Base-by-base conservation (phyloP, 2,329 filamentous ascomycete genomes). In the Fusarium subtropicale region DNA sequence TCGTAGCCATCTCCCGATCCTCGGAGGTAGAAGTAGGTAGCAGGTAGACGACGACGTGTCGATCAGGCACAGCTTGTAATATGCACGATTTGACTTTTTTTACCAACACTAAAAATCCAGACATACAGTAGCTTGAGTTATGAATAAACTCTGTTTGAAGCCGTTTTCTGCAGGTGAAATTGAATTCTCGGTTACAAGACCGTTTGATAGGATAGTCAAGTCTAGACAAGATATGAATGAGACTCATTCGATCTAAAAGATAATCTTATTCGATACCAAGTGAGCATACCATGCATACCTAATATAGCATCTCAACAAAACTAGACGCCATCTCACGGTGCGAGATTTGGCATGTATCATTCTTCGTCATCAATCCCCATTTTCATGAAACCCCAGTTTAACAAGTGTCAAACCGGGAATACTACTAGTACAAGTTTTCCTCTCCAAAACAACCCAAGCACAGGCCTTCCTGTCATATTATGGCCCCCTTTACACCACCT, bases 61-160 rank as follows among this genome's bases (percentile, higher is more conserved):
- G 61, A 69, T 67, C 66, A 69, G 66, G 66, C 41, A 69, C 66
- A 55, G 52, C 36, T 44, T 55, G 39, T 18, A 51, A 53, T 55
- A 66, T 54, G 42, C 59, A 46, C 39, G 34, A 64, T 51, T 63
- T 64, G 60, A 36, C 50, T 64, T 64, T 64, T 50, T 33, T 12
- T 11, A 28, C 28, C 26, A 50, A 11, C 39, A 55, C 61, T 42
- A 52, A 38, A 9, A 13, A 11, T 18, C 33, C 33, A 9, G 26
- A 18, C 33, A 52, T 13, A 24, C 41, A 60, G 46, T 26, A 42
- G 47, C 34, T 45, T 31, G 26, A 46, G 28, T 47, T 34, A 36
- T 68, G n/a, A 20, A 39, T 20, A 39, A 39, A 39, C 36, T 22
- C 36, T 39, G 36, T 39, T 39, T 12, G 24, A 42, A 59, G 46